phyloP scores from a whole-genome alignment of 2,329 filamentous ascomycete genomes.

The Cladosporium sp. region DNA sequence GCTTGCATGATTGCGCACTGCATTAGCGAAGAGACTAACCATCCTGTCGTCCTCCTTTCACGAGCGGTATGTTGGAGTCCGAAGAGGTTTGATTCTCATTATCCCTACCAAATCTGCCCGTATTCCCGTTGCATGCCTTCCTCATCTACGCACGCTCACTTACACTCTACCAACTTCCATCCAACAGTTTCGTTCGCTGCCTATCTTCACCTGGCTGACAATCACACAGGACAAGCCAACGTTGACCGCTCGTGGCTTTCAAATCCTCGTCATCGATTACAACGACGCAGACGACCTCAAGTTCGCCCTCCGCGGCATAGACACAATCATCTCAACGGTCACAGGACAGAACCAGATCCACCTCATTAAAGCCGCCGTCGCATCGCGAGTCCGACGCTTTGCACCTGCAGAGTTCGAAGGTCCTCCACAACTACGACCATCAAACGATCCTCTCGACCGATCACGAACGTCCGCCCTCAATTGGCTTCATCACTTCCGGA shows the following conservation, averaged over 20 bases:
- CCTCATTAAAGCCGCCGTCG: conserved; percentile 67
- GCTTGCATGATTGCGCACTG: conserved; percentile 55
- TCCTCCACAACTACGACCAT: conserved; percentile 50
- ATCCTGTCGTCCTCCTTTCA: conserved; percentile 68
- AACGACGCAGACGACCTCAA: conserved; percentile 53
- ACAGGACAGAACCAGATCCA: conserved; percentile 62
- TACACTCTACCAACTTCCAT: too few relatives aligned
- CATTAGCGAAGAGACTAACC: conserved; percentile 58
- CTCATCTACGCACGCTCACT: too few relatives aligned
- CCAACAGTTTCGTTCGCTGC: too few relatives aligned
- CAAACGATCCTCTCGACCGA: conserved; percentile 58
- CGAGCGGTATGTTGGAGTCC: conserved; percentile 49
- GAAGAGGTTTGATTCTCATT: too few relatives aligned
- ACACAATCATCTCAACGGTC: conserved; percentile 72
- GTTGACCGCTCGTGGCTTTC: conserved; percentile 55
- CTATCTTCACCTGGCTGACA: too few relatives aligned
- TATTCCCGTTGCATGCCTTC: too few relatives aligned
- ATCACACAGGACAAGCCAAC: conserved; percentile 49
- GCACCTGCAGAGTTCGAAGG: conserved; percentile 76
- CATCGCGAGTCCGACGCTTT: conserved; percentile 62
- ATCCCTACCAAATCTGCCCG: too few relatives aligned
- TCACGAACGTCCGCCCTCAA: conserved; percentile 55
- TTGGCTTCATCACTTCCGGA: conserved; percentile 52
- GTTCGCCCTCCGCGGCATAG: conserved; percentile 66
- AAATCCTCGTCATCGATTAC: conserved; percentile 68